A percentile compares a stretch with the other conserved stretches of the same genome.
phyloP scores from a whole-genome alignment of 768 basidiomycete genomes.

The Asterophora parasitica region DNA sequence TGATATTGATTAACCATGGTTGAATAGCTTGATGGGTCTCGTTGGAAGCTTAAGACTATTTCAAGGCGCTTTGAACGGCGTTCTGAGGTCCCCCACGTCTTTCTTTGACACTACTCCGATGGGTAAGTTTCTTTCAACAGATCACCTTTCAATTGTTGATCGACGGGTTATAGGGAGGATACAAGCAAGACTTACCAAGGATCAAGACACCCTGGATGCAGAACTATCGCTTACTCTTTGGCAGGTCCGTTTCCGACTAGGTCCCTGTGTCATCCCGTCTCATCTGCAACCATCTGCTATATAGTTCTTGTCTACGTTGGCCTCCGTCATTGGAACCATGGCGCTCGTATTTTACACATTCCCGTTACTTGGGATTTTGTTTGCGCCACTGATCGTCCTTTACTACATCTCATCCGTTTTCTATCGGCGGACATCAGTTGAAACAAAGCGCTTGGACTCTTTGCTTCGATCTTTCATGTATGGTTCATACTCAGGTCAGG shows the following conservation, averaged over 20 bases:
- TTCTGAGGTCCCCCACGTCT: constrained; percentile 55
- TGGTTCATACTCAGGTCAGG: constrained; percentile 50
- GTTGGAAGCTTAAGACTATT: constrained; percentile 47
- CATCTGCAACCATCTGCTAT: background rate
- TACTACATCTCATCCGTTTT: constrained; percentile 52
- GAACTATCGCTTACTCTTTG: constrained; percentile 42
- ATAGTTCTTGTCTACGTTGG: constrained; percentile 37
- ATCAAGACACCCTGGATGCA: constrained; percentile 55
- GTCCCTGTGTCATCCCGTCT: background rate
- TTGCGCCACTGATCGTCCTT: constrained; percentile 45
- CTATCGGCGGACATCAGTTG: constrained; percentile 58
- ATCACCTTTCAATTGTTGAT: background rate
- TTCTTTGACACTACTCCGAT: constrained; percentile 76
- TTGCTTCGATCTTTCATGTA: constrained; percentile 55
- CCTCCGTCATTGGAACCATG: constrained; percentile 48
- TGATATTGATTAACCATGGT: background rate
- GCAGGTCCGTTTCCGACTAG: constrained; percentile 30
- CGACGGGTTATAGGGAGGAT: constrained; percentile 43
- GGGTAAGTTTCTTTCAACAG: constrained; percentile 27
- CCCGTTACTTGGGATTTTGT: constrained; percentile 62
- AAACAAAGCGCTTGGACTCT: constrained; percentile 62
- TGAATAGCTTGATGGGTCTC: constrained; percentile 31
- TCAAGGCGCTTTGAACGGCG: constrained; percentile 46
- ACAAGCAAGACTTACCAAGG: constrained; percentile 53
- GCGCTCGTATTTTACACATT: constrained; percentile 64